Conservation (phyloP, 2,329 filamentous ascomycete genomes). For the Fusarium sp. region DNA sequence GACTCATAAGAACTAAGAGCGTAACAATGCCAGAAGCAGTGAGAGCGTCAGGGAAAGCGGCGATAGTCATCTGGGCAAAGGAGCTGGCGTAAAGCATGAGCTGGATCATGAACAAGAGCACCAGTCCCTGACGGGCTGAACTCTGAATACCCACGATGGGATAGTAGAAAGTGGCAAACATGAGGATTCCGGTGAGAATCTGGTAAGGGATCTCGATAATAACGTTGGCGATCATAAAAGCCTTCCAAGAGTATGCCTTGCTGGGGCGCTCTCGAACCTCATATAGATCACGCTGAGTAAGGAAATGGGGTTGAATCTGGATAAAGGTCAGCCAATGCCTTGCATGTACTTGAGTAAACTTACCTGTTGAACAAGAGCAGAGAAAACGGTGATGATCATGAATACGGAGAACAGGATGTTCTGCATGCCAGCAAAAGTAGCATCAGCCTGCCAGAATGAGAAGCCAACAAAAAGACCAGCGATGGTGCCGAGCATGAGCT, state of each 20-base stretch:
- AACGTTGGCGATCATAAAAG: conserved; percentile 80
- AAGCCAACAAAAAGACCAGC: conserved; percentile 81
- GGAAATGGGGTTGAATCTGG: conserved; percentile 81
- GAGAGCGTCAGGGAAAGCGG: conserved; percentile 74
- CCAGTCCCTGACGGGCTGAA: conserved; percentile 72
- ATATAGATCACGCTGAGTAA: conserved; percentile 81
- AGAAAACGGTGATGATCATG: conserved; percentile 82
- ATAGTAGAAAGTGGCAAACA: conserved; percentile 79
- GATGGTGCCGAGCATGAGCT: conserved; percentile 72
- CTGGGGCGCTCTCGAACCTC: conserved; percentile 83
- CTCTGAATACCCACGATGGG: conserved; percentile 66
- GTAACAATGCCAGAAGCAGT: conserved; percentile 69
- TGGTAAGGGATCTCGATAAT: conserved; percentile 82
- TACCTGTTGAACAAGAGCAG: conserved; percentile 75
- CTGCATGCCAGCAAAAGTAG: conserved; percentile 77
- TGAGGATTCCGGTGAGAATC: conserved; percentile 72
- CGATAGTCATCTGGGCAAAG: conserved; percentile 82
- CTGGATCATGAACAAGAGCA: conserved; percentile 74
- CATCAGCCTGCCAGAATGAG: conserved; percentile 72
- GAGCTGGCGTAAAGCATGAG: conserved; percentile 81
- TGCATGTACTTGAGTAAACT: conserved; percentile 54
- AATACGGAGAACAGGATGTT: conserved; percentile 83
- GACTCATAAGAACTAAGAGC: conserved; percentile 59
- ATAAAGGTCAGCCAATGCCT: conserved; percentile 6
- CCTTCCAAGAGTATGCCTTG: conserved; percentile 83